Evolutionary conservation across 2,329 filamentous ascomycete species (phyloP).

Genomic region (Bretziella fagacearum): DNA sequence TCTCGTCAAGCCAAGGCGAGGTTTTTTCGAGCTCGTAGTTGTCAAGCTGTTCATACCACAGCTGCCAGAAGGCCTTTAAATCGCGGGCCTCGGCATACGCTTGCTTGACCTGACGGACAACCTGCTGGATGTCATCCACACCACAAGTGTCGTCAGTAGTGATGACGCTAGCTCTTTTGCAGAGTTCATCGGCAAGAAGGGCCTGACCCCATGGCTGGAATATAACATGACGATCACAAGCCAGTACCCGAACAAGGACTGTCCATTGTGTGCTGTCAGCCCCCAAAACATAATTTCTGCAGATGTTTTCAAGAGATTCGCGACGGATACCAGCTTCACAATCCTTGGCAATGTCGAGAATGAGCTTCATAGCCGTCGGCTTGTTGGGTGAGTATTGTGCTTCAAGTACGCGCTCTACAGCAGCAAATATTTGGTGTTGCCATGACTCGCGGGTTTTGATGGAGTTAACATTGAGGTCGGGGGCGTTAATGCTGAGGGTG

Average conservation of each 20-base stretch:
- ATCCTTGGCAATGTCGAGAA: conserved; percentile 22
- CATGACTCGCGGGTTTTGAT: conserved; percentile 24
- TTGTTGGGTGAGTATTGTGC: conserved; percentile 16
- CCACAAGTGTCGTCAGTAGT: conserved; percentile 14
- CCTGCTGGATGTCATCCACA: conserved; percentile 17
- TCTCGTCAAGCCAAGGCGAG: conserved; percentile 21
- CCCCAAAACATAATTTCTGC: conserved; percentile 26
- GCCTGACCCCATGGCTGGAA: conserved; percentile 22
- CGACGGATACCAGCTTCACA: conserved; percentile 22
- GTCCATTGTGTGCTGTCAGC: conserved; percentile 26
- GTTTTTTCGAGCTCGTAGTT: conserved; percentile 21
- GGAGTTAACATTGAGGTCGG: conserved; percentile 12
- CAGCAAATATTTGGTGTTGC: conserved; percentile 24
- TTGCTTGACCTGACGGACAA: conserved; percentile 22
- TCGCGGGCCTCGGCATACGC: conserved; percentile 29
- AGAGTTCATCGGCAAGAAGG: conserved; percentile 27
- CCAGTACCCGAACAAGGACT: conserved; percentile 25
- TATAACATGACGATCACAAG: conserved; percentile 33
- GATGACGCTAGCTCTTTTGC: conserved; percentile 19
- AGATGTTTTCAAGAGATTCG: conserved; percentile 27
- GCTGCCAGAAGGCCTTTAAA: conserved; percentile 30
- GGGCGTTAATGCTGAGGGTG: conserved; percentile 22
- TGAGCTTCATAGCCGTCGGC: conserved; percentile 18
- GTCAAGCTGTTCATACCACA: conserved; percentile 30
- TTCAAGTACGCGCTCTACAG: conserved; percentile 20